phyloP scores from a whole-genome alignment of 192 early-diverging fungal genomes.

The Allomyces javanicus region DNA sequence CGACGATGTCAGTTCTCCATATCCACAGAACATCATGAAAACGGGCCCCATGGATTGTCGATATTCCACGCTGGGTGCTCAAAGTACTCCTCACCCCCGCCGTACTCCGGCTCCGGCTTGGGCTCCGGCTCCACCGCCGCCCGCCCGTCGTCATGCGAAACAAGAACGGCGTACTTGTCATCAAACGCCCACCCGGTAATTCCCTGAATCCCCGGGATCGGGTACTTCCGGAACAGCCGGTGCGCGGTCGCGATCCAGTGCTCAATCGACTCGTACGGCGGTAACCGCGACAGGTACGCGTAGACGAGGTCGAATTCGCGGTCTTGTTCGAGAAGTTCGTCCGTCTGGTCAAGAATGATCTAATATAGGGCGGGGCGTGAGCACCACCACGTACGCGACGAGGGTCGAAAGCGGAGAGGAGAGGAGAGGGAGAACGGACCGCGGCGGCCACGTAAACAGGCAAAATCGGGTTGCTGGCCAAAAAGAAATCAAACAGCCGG shows the following conservation, averaged over 20 bases:
- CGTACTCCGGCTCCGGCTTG: too few relatives aligned
- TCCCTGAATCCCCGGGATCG: not conserved
- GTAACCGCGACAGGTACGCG: not conserved
- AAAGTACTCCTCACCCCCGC: too few relatives aligned
- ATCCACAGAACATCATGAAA: too few relatives aligned
- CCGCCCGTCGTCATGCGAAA: too few relatives aligned
- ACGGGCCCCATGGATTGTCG: too few relatives aligned
- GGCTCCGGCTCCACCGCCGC: too few relatives aligned
- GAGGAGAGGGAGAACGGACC: too few relatives aligned
- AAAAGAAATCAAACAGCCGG: constrained; percentile 42
- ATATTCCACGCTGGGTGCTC: too few relatives aligned
- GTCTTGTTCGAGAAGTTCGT: not conserved
- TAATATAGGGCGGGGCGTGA: too few relatives aligned
- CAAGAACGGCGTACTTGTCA: not conserved
- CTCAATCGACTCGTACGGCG: not conserved
- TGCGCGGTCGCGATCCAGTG: not conserved
- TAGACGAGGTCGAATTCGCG: not conserved
- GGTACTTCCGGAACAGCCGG: not conserved
- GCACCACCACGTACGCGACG: too few relatives aligned
- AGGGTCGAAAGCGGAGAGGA: too few relatives aligned
- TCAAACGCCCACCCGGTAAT: not conserved
- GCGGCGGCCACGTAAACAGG: constrained; percentile 39
- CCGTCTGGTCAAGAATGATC: not conserved
- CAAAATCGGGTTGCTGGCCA: constrained; percentile 39
- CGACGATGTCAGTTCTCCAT: too few relatives aligned